Conservation (phyloP, 2,329 filamentous ascomycete species). For the Botryotinia globosa region DNA sequence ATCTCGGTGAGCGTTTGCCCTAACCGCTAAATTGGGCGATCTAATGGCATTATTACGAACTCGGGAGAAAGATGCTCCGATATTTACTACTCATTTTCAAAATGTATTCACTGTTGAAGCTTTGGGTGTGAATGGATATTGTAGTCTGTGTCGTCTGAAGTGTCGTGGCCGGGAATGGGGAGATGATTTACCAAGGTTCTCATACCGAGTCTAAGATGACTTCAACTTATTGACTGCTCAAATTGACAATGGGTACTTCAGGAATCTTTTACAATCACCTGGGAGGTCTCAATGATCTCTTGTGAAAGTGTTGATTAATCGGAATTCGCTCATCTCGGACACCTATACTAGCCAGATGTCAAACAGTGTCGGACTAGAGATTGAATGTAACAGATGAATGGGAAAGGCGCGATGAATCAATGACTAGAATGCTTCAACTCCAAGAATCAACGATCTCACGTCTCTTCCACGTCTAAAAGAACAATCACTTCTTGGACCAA, state of each 20-base stretch:
- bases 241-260: neutral
- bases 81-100: neutral
- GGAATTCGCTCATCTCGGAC: rapidly evolving
- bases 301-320: neutral
- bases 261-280: neutral
- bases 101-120: neutral
- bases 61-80: neutral
- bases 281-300: neutral
- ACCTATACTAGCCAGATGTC: neutral
- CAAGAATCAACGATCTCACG: neutral
- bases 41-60: neutral
- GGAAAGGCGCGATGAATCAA: neutral
- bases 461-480: neutral
- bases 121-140: neutral
- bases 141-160: neutral
- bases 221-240: neutral
- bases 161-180: neutral
- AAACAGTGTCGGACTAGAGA: neutral
- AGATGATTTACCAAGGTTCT: neutral
- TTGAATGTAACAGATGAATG: neutral
- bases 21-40: neutral
- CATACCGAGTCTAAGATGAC: neutral
- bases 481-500: neutral
- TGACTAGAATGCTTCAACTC: neutral
- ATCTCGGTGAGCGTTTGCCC: neutral